phyloP scores from a whole-genome alignment of 176 grass and related monocot genomes.

The Carex cristatella region DNA sequence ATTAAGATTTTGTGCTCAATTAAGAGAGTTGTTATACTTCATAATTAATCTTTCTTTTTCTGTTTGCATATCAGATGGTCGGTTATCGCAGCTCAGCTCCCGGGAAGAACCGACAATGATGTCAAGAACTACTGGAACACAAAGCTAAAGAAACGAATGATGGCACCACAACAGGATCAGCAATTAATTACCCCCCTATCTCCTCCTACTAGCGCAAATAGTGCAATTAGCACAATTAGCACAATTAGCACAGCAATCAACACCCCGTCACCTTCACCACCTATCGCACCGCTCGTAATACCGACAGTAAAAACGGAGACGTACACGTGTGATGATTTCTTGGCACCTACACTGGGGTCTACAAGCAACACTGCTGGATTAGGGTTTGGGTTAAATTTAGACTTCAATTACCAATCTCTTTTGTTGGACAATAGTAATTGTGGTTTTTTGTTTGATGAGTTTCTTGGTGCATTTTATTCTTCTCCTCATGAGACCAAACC shows the following conservation, averaged over 20 bases:
- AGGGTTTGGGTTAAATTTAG: constrained; percentile 25
- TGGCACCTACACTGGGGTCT: constrained; percentile 29
- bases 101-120: constrained; percentile 44
- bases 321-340: constrained; percentile 67
- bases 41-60: background rate
- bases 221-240: constrained; percentile 2
- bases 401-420: constrained; percentile 21
- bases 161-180: background rate
- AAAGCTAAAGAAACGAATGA: constrained; percentile 52
- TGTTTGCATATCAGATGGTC: constrained; percentile 50
- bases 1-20: background rate
- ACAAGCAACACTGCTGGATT: constrained; percentile 12
- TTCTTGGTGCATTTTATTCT: constrained; percentile 11
- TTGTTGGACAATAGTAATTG: constrained; percentile 24
- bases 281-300: constrained; percentile 31
- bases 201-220: background rate
- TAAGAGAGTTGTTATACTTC: background rate
- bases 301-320: constrained; percentile 54
- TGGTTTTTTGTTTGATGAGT: constrained; percentile 16
- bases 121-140: constrained; percentile 47
- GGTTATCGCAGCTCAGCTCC: constrained; percentile 59
- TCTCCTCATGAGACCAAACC: constrained; percentile 24
- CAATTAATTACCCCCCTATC: background rate
- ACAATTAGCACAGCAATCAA: background rate
- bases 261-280: background rate